Percentiles rank a stretch among this genome's conserved stretches.
These are phyloP conservation scores for Pulicaria dysenterica DNA, from an alignment of 129 eudicot species.

Conservation along the genomic window DNA sequence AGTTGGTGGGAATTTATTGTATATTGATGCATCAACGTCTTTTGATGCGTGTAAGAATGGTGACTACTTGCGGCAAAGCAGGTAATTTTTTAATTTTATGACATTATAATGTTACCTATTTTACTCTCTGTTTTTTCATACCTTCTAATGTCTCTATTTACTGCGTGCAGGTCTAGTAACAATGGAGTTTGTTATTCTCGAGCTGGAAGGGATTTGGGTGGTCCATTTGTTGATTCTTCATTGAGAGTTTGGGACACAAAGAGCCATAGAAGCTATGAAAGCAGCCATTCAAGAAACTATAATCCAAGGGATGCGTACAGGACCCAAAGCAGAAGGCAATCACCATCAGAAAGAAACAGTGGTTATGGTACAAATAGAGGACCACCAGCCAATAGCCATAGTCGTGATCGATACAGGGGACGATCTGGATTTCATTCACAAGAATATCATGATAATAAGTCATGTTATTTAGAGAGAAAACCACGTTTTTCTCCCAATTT, in stretches of 20 bases:
- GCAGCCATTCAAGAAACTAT: slow-evolving; percentile 33
- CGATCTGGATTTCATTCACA: slow-evolving; percentile 41
- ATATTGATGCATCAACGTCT: slow-evolving; percentile 7
- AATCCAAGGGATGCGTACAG: slow-evolving; percentile 39
- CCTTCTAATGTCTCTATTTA: background rate
- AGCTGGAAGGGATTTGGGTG: slow-evolving; percentile 35
- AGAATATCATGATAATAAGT: slow-evolving; percentile 46
- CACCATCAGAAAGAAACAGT: slow-evolving; percentile 55
- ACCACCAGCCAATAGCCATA: slow-evolving; percentile 34
- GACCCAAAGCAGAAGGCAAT: slow-evolving; percentile 43
- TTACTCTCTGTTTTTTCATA: background rate
- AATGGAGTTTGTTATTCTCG: slow-evolving; percentile 38
- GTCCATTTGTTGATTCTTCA: slow-evolving; percentile 33
- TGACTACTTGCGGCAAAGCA: slow-evolving; percentile 34
- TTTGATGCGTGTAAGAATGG: slow-evolving; percentile 22
- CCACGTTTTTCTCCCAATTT: slow-evolving; percentile 51
- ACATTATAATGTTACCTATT: background rate
- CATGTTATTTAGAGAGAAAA: slow-evolving; percentile 43
- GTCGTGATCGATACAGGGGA: slow-evolving; percentile 49
- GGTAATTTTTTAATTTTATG: slow-evolving; percentile 32
- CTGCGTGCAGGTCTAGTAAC: slow-evolving; percentile 30
- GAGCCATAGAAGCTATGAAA: slow-evolving; percentile 44
- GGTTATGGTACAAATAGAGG: slow-evolving; percentile 39
- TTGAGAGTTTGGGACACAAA: slow-evolving; percentile 38
- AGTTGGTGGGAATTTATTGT: slow-evolving; percentile 3